Base-by-base conservation (phyloP, 345 rosid species). In the Eucalyptus grandis region DNA sequence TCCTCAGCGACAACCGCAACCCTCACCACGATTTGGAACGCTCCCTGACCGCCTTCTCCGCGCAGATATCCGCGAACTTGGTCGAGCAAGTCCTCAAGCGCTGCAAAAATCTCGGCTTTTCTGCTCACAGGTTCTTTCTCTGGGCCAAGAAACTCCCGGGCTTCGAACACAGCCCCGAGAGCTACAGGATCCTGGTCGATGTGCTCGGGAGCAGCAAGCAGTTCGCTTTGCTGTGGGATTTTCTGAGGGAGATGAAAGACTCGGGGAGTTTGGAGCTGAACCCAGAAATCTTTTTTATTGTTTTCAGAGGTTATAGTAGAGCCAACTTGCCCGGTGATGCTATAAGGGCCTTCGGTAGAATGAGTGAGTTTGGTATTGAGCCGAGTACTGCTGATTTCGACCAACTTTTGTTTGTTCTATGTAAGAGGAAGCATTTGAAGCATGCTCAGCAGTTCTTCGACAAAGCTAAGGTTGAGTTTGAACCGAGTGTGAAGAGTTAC, bases 61-160 rank as follows among this genome's bases (percentile, higher is more conserved):
- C 96, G 1, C 92, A 62, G 31, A 65, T 97, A 4, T 95, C 99
- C 49, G 37, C 96, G 14, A 91, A 93, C 90, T 89, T 95, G 11
- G 96, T 96, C 37, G 98, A 96, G 87, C 96, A 97, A 86, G 98
- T 96, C 51, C 90, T 97, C 88, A 96, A 97, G 54, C 96, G 98
- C 88, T 96, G 98, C 93, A 96, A 94, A 90, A 94, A 96, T 87
- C 96, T 96, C 43, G 98, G 97, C 2, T 96, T 96, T 89, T 81
- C 99, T 8, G 95, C 99, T 46, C 99, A 97, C 89, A 93, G 98
- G 50, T 96, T 97, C 95, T 97, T 97, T 80, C 95, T 97, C 2
- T 97, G 98, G 99, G 96, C 99, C n/a, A 92, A 95, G 87, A 88
- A 88, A 50, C 89, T 93, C 86, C 96, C 96, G 34, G 93, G 94